These are phyloP conservation scores for Pogostemon cablin DNA, from an alignment of 257 asterid species.

Conservation along the genomic window DNA sequence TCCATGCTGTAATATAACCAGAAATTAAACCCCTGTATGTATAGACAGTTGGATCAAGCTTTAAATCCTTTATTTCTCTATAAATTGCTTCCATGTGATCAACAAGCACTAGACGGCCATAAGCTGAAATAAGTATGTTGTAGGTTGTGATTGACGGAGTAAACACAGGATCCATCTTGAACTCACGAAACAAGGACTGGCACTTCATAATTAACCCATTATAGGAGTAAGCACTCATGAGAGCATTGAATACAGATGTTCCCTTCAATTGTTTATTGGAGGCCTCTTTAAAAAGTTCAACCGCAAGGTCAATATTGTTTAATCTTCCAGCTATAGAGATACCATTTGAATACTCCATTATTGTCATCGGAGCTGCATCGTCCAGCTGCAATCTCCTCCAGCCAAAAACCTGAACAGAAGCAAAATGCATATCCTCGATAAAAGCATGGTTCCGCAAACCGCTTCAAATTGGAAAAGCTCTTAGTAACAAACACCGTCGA, in stretches of 20 bases:
- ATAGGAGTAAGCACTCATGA: conserved; percentile 62
- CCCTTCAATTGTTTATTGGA: conserved; percentile 49
- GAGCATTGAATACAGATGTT: conserved; percentile 64
- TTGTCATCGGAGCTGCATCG: conserved; percentile 58
- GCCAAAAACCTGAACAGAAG: conserved; percentile 57
- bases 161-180: conserved; percentile 59
- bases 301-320: conserved; percentile 59
- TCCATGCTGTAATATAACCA: conserved; percentile 90
- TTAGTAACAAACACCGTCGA: background rate
- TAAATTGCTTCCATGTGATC: conserved; percentile 80
- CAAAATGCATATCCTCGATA: background rate
- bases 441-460: background rate
- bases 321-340: conserved; percentile 60
- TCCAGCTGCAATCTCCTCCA: conserved; percentile 83
- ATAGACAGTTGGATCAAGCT: conserved; percentile 50
- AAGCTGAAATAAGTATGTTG: conserved; percentile 79
- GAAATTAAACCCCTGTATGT: conserved; percentile 67
- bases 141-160: conserved; percentile 70
- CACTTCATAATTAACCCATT: conserved; percentile 58
- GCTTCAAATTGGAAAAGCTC: background rate
- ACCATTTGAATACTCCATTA: conserved; percentile 78
- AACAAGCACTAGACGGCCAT: conserved; percentile 63
- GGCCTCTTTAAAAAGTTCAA: conserved; percentile 74
- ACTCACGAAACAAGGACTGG: conserved; percentile 55
- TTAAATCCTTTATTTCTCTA: conserved; percentile 53